A percentile compares a stretch with the other conserved stretches of the same genome.
These are phyloP conservation scores for Acacia melanoxylon DNA, from an alignment of 306 rosid species.

Conservation along the genomic window DNA sequence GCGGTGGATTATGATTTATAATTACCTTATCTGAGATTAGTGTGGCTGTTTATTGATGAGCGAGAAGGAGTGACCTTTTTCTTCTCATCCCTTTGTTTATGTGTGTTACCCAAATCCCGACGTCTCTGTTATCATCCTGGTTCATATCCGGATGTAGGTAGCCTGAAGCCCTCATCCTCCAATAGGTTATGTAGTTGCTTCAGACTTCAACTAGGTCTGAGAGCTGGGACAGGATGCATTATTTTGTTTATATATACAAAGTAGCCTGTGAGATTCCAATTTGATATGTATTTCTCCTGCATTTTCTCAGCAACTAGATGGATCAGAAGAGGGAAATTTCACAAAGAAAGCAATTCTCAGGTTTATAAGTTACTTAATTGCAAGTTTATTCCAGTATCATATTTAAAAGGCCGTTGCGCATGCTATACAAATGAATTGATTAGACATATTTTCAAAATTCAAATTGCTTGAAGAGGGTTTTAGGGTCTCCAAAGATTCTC, in stretches of 20 bases:
- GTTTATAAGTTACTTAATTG: conserved; percentile 39
- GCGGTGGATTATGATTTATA: conserved; percentile 5
- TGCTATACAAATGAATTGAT: conserved; percentile 23
- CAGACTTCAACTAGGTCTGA: conserved; percentile 10
- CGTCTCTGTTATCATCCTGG: background rate
- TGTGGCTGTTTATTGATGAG: conserved; percentile 6
- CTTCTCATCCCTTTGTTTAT: background rate
- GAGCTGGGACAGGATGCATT: conserved; percentile 23
- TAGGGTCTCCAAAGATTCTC: background rate
- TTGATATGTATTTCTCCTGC: conserved; percentile 53
- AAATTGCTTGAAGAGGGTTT: conserved; percentile 19
- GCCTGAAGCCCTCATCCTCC: conserved; percentile 19
- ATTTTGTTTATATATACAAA: conserved; percentile 9
- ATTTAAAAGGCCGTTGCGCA: conserved; percentile 5
- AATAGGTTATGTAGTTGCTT: conserved; percentile 19
- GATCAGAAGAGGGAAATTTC: conserved; percentile 48
- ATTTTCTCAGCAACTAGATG: conserved; percentile 57
- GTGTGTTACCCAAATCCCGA: background rate
- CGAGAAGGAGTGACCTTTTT: background rate
- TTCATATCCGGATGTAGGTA: background rate
- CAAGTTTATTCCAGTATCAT: conserved; percentile 33
- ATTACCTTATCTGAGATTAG: background rate
- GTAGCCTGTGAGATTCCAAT: conserved; percentile 20
- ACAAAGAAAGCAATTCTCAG: conserved; percentile 50
- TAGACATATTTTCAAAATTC: conserved; percentile 13